A percentile compares a stretch with the other conserved stretches of the same genome.
Evolutionary conservation across 306 rosid species (phyloP).

Genomic region (Astragalus membranaceus): DNA sequence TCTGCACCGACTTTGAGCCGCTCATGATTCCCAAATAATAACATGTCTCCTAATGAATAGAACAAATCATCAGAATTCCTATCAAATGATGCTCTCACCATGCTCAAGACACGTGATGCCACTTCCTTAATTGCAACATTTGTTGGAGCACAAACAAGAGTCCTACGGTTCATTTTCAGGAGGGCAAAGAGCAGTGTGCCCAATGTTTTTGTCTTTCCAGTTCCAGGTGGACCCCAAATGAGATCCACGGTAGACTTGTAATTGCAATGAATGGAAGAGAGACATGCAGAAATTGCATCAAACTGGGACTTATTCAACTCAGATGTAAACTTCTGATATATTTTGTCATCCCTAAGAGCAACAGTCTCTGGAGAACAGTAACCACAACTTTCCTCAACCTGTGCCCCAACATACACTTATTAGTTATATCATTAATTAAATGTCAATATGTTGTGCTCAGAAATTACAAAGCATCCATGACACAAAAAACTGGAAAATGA

Average conservation of each 20-base stretch:
- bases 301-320: conserved; percentile 54
- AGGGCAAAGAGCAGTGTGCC: conserved; percentile 41
- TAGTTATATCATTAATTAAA: not conserved
- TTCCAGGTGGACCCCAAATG: conserved; percentile 89
- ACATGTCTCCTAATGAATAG: conserved; percentile 47
- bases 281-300: conserved; percentile 44
- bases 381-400: conserved; percentile 35
- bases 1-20: conserved; percentile 51
- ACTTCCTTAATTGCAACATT: conserved; percentile 66
- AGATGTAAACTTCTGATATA: conserved; percentile 2
- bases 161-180: conserved; percentile 36
- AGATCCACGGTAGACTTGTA: conserved; percentile 42
- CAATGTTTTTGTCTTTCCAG: conserved; percentile 64
- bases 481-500: not conserved
- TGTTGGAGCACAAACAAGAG: conserved; percentile 73
- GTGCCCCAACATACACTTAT: conserved; percentile 13
- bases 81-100: conserved; percentile 33
- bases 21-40: conserved; percentile 67
- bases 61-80: conserved; percentile 15
- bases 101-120: conserved; percentile 44
- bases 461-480: not conserved
- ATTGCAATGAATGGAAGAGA: conserved; percentile 25
- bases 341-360: not conserved
- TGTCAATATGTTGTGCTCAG: not conserved
- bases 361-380: not conserved